Percentiles rank a stretch among this genome's conserved stretches.
Conservation (phyloP, 352 stramenopile genomes). For the Globisporangium carolinianum region DNA sequence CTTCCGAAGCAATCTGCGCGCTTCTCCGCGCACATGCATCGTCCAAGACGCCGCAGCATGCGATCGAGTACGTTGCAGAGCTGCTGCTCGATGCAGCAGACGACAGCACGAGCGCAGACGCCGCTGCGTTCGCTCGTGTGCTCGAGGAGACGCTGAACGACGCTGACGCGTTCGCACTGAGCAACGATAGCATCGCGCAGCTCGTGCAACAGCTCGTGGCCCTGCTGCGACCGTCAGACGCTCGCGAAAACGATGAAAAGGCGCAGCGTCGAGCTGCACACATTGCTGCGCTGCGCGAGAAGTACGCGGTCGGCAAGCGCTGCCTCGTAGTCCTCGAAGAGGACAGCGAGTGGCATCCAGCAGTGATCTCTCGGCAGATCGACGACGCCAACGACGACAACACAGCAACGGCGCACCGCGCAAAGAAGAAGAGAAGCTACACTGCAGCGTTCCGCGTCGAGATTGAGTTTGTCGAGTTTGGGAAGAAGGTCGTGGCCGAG, state of each 20-base stretch:
- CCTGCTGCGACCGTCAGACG: constrained; percentile 15
- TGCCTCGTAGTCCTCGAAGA: constrained; percentile 64
- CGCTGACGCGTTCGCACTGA: constrained; percentile 24
- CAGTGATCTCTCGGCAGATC: constrained; percentile 42
- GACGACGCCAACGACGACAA: constrained; percentile 1
- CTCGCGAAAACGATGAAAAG: constrained; percentile 17
- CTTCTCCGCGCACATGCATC: constrained; percentile 19
- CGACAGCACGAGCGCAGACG: constrained; percentile 20
- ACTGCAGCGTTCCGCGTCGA: constrained; percentile 21
- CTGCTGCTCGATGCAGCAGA: constrained; percentile 43
- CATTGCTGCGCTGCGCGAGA: constrained; percentile 19
- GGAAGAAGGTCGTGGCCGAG: constrained; percentile 51
- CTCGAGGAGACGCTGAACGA: constrained; percentile 41
- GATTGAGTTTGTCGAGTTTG: constrained; percentile 76
- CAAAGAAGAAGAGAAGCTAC: constrained; percentile 16
- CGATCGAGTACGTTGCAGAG: constrained; percentile 64
- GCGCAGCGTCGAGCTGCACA: constrained; percentile 8
- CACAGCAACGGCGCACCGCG: constrained; percentile 1
- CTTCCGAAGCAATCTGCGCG: constrained; percentile 14
- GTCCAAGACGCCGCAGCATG: constrained; percentile 13
- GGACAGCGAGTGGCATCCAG: constrained; percentile 70
- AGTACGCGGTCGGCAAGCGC: constrained; percentile 52
- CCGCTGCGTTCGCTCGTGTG: constrained; percentile 13
- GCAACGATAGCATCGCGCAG: constrained; percentile 10
- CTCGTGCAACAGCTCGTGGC: constrained; percentile 19